Base-by-base conservation (phyloP, 441 rosid species). In the Erysimum cheiri region DNA sequence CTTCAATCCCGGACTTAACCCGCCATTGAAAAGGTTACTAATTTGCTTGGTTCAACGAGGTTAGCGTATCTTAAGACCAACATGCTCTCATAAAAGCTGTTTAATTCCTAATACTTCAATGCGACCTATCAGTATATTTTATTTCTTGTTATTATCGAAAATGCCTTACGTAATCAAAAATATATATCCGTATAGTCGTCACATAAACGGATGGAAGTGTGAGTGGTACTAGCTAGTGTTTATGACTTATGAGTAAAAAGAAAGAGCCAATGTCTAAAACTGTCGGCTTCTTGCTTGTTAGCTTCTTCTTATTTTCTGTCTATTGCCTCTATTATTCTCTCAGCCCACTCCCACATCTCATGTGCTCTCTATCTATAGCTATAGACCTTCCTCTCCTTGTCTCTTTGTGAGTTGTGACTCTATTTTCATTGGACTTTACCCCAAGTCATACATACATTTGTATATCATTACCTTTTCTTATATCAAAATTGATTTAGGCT, bases 291-390 rank as follows among this genome's bases (percentile, higher is more conserved):
- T 54, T 54, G 63, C 63, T 62, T 68, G 64, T 24, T 56, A 43
- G 22, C 13, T 44, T 55, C 55, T 44, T 44, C 32, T 41, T 39
- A 35, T 67, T n/a, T 43, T 46, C 28, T 53, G 57, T 55, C 14
- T 54, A 44, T 2, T 36, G 49, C 75, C 46, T 55, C 50, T 35
- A 55, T 71, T 63, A 71, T 63, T 63, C 58, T 63, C 48, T 49
- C 36, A 19, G 19, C 46, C 71, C 71, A 72, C 28, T 63, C 64
- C 64, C 14, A 54, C 70, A 64, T 26, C 66, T 57, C 71, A 72
- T 72, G 76, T 72, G 65, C 70, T 55, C 70, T 17, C 64, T 36
- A 33, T 17, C 64, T 36, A 33, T 47, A 48, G 41, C 35, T 36
- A 72, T 37, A 46, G 6, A 56, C 50, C 50, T 35, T 56, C 10